phyloP scores from a whole-genome alignment of 441 rosid species.

The Omphalea diandra region DNA sequence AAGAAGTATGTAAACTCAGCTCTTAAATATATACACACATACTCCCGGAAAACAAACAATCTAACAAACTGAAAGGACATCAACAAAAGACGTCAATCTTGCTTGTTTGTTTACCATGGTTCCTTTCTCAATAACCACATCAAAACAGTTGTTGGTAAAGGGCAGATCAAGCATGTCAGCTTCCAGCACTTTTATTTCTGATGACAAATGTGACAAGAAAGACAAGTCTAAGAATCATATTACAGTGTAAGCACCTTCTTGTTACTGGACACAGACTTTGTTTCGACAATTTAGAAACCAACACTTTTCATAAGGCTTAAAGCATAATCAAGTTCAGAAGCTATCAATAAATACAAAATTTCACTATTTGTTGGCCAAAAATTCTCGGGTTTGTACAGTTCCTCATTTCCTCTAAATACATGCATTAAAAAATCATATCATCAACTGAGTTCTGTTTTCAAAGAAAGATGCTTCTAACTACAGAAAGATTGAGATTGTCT shows the following conservation, averaged over 20 bases:
- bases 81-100: conserved; percentile 14
- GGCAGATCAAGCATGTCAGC: conserved; percentile 97
- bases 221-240: conserved; percentile 26
- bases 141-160: conserved; percentile 59
- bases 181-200: conserved; percentile 92
- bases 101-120: conserved; percentile 69
- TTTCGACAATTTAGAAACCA: conserved; percentile 4
- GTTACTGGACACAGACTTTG: not conserved
- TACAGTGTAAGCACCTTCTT: conserved; percentile 10
- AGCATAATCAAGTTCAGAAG: not conserved
- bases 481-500: not conserved
- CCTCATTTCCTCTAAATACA: not conserved
- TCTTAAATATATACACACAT: not conserved
- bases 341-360: not conserved
- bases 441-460: not conserved
- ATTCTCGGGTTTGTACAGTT: not conserved
- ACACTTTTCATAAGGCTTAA: not conserved
- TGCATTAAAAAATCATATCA: not conserved
- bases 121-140: conserved; percentile 97
- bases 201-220: conserved; percentile 29
- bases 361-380: not conserved
- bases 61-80: conserved; percentile 9
- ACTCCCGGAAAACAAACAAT: not conserved
- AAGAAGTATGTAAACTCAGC: conserved; percentile 4
- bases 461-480: not conserved